Percentiles rank a stretch among this genome's conserved stretches.
These are phyloP conservation scores for Lecanosticta acicola DNA, from an alignment of 2,329 filamentous ascomycete genomes.

Conservation along the genomic window DNA sequence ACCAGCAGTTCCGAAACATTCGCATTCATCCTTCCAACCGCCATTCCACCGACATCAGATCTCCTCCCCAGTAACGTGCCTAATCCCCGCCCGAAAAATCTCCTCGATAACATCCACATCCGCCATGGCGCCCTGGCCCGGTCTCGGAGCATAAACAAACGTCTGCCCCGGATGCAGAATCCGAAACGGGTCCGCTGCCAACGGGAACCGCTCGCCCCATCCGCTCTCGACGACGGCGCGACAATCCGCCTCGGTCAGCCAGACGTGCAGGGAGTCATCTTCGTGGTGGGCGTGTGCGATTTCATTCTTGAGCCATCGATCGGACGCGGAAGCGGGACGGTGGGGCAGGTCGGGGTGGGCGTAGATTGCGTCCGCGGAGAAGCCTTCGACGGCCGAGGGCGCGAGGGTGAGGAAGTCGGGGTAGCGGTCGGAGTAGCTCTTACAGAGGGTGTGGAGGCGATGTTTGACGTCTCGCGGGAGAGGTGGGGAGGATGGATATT, in stretches of 20 bases:
- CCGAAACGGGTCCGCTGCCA: slow-evolving; percentile 6
- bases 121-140: slow-evolving; percentile 16
- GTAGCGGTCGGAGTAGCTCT: slow-evolving; percentile 5
- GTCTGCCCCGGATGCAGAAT: slow-evolving; percentile 15
- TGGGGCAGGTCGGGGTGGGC: slow-evolving; percentile 1
- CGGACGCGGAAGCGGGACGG: slow-evolving; percentile 1
- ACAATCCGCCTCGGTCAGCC: slow-evolving; percentile 14
- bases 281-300: slow-evolving; percentile 18
- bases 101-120: slow-evolving; percentile 14
- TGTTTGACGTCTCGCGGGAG: slow-evolving; percentile 3
- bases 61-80: slow-evolving; percentile 9
- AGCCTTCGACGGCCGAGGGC: slow-evolving; percentile 13
- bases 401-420: slow-evolving; percentile 9
- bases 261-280: slow-evolving; percentile 19
- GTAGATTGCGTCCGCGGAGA: slow-evolving; percentile 17
- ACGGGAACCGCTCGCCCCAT: slow-evolving; percentile 18
- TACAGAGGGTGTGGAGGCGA: slow-evolving; percentile 11
- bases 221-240: slow-evolving; percentile 11
- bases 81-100: slow-evolving; percentile 14
- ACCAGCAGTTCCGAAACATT: too few species aligned
- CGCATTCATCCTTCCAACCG: not conserved
- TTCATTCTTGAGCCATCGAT: slow-evolving; percentile 13
- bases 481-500: slow-evolving; percentile 6
- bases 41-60: not conserved
- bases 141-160: slow-evolving; percentile 34